A percentile compares a stretch with the other conserved stretches of the same genome.
phyloP scores from a whole-genome alignment of 257 asterid species.

The Scutellaria barbata region DNA sequence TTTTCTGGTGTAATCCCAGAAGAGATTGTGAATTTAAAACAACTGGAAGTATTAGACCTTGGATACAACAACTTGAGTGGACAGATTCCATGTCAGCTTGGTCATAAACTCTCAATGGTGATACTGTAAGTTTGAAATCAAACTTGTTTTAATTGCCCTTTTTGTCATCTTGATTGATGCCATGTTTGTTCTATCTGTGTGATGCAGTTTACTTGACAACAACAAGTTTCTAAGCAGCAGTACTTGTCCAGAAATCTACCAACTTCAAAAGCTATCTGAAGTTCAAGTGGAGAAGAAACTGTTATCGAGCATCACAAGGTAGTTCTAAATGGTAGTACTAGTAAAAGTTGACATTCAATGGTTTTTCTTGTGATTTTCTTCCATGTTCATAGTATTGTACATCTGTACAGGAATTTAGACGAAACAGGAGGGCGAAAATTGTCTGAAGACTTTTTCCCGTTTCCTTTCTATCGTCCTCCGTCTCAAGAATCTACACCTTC shows the following conservation, averaged over 20 bases:
- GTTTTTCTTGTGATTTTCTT: background rate
- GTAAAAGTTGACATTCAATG: background rate
- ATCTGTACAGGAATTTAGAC: conserved; percentile 46
- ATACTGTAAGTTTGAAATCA: conserved; percentile 52
- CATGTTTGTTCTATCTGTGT: background rate
- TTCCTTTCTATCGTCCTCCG: background rate
- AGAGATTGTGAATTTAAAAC: conserved; percentile 57
- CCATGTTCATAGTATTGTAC: conserved; percentile 7
- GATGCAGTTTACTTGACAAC: conserved; percentile 76
- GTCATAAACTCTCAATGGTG: conserved; percentile 49
- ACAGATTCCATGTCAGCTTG: conserved; percentile 58
- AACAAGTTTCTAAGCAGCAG: conserved; percentile 50
- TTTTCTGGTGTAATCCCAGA: conserved; percentile 76
- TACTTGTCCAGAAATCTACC: conserved; percentile 45
- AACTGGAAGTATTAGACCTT: conserved; percentile 73
- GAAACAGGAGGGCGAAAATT: conserved; percentile 45
- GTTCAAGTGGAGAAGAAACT: conserved; percentile 48
- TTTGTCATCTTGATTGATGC: conserved; percentile 15
- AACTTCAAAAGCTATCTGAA: conserved; percentile 53
- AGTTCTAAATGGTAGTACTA: conserved; percentile 7
- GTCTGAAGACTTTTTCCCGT: conserved; percentile 29
- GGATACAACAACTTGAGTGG: conserved; percentile 80
- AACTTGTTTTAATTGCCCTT: conserved; percentile 4
- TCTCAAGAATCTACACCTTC: conserved; percentile 16
- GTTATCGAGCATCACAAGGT: conserved; percentile 42